phyloP scores from a whole-genome alignment of 1,284 basidiomycete species.

The Phellinidium pouzarii region DNA sequence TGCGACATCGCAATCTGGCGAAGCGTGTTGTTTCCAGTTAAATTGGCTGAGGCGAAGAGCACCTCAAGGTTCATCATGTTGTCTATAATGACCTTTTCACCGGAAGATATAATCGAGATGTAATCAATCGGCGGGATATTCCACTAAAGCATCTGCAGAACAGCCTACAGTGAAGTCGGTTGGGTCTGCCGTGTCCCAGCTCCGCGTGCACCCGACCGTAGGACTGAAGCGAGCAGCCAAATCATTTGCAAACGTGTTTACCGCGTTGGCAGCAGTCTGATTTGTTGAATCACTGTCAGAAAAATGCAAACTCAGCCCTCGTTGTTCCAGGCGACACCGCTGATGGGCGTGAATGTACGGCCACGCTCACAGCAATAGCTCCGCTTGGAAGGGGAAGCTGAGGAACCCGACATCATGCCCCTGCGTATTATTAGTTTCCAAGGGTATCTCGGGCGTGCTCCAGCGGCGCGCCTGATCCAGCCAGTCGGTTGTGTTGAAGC shows the following conservation, averaged over 20 bases:
- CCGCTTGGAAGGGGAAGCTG: conserved; percentile 23
- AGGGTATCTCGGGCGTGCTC: conserved; percentile 19
- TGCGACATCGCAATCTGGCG: conserved; percentile 22
- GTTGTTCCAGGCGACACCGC: too few species aligned
- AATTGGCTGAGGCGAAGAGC: conserved; percentile 21
- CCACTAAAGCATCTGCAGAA: background rate
- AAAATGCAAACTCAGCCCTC: background rate
- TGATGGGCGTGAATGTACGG: background rate
- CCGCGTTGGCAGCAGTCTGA: conserved; percentile 35
- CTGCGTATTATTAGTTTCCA: conserved; percentile 19
- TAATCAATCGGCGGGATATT: too few species aligned
- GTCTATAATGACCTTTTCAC: conserved; percentile 22
- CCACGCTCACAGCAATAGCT: conserved; percentile 25
- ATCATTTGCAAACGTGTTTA: conserved; percentile 39
- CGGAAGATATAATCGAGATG: too few species aligned
- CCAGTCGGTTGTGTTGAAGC: conserved; percentile 24
- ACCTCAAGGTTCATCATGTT: conserved; percentile 25
- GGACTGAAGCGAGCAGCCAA: conserved; percentile 40
- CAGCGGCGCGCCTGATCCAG: conserved; percentile 19
- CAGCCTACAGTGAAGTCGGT: conserved; percentile 18
- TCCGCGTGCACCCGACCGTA: conserved; percentile 42
- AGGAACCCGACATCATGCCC: conserved; percentile 24
- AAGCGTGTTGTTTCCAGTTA: conserved; percentile 22
- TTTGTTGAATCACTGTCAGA: conserved; percentile 36
- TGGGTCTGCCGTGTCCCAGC: conserved; percentile 22